Base-by-base conservation (phyloP, 2,329 filamentous ascomycete species). In the Cercospora beticola region DNA sequence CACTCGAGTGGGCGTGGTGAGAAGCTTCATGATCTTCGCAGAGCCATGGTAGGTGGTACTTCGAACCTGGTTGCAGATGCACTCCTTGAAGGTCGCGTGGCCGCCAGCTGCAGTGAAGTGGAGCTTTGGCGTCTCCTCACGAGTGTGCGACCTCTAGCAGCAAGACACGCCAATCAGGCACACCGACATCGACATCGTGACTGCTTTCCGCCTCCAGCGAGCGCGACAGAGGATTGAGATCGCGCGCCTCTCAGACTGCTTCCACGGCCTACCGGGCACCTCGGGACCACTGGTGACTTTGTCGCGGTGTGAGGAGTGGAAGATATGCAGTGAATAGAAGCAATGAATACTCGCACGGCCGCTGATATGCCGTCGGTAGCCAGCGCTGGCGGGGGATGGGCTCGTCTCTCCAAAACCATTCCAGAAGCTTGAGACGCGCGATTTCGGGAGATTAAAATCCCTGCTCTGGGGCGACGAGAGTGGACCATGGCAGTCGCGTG, bases 71-170 rank as follows among this genome's bases (percentile, higher is more conserved):
- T 64, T 64, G 49, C 52, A 58, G 28, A 28, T 57, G 30, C 62
- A 23, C 63, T 63, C 69, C 67, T 61, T 52, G 69, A 57, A 23
- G 40, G 62, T 69, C 69, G 69, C 69, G 67, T 71, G 69, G 67
- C 62, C 60, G 65, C 67, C 67, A 71, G 33, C 40, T 65, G 57
- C 62, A 63, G 46, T n/a, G 10, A 14, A 58, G 31, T 68, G 59
- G 58, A 54, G 46, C 36, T 30, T 28, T 54, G 40, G 58, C 56
- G 64, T 49, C 28, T 66, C 58, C n/a, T 61, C 43, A 21, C 49
- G 21, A 26, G 54, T 66, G 64, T 66, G 64, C 23, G 54, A 58
- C 54, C 26, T 58, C 54, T 58, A 10, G 54, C 54, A 58, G 26
- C 26, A 21, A 33, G 54, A 58, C 54, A 58, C 54, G 54, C 54